Evolutionary conservation across 176 grass and related monocot genomes (phyloP).

Genomic region (Zizania latifolia): DNA sequence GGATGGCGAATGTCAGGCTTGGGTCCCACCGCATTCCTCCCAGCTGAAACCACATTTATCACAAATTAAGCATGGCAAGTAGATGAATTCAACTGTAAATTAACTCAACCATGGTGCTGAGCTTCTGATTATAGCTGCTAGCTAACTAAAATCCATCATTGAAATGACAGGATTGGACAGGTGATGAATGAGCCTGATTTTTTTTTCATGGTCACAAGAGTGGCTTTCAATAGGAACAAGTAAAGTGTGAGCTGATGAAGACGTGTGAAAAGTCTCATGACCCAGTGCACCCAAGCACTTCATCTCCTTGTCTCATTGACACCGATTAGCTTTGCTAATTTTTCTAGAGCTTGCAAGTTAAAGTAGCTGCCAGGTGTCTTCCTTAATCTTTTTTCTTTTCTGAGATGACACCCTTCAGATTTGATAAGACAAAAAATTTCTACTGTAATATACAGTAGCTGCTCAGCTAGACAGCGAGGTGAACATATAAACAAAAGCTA

Average conservation of each 20-base stretch:
- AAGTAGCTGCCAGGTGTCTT: neutral
- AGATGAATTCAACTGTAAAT: too few species aligned
- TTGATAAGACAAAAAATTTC: neutral
- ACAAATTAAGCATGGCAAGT: neutral
- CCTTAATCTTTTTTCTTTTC: neutral
- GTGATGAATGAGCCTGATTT: too few species aligned
- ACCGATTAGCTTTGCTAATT: neutral
- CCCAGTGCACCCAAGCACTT: neutral
- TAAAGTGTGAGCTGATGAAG: conserved; percentile 34
- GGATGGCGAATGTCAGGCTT: conserved; percentile 46
- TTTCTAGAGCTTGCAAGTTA: conserved; percentile 26
- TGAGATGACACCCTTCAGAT: neutral
- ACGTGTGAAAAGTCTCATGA: conserved; percentile 1
- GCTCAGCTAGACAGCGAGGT: neutral
- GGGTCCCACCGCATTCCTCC: conserved; percentile 57
- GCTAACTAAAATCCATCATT: too few species aligned
- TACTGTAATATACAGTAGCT: neutral
- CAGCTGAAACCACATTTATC: conserved; percentile 21
- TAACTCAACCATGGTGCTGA: neutral
- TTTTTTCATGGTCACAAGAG: conserved; percentile 25
- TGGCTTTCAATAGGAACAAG: conserved; percentile 30
- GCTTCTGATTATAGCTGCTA: too few species aligned
- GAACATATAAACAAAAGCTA: too few species aligned
- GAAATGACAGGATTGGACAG: neutral
- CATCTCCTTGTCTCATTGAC: conserved; percentile 6